These are phyloP conservation scores for Fusarium brachygibbosum DNA, from an alignment of 2,329 filamentous ascomycete species.

Conservation along the genomic window DNA sequence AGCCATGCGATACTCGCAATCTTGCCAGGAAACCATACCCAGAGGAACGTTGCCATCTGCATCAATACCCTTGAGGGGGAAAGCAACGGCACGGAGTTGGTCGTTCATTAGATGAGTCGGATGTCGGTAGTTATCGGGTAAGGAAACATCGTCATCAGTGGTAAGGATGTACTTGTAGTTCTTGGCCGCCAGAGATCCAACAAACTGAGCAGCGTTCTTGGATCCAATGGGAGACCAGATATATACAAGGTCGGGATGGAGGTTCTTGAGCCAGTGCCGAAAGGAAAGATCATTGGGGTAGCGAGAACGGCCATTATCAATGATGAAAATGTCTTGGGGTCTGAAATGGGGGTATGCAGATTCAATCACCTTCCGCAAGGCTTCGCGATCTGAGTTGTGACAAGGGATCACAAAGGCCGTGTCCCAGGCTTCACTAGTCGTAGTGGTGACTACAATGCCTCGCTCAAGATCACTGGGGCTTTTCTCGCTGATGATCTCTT, in stretches of 20 bases:
- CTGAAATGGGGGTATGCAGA: conserved; percentile 8
- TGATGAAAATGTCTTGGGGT: conserved; percentile 17
- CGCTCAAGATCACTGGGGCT: not conserved
- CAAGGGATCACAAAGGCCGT: conserved; percentile 8
- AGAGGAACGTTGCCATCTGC: not conserved
- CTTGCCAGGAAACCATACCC: conserved; percentile 14
- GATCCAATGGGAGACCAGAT: conserved; percentile 18
- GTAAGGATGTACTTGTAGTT: conserved; percentile 14
- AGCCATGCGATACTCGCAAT: conserved; percentile 10
- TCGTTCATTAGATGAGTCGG: not conserved
- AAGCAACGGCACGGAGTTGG: not conserved
- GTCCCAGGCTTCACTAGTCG: not conserved
- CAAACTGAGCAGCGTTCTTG: conserved; percentile 8
- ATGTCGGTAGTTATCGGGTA: conserved; percentile 8
- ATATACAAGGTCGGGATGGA: not conserved
- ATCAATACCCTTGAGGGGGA: not conserved
- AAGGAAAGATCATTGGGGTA: conserved; percentile 10
- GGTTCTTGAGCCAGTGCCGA: conserved; percentile 3
- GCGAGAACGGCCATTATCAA: conserved; percentile 2
- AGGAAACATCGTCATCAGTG: conserved; percentile 9
- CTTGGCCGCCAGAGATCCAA: conserved; percentile 4
- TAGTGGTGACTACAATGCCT: not conserved
- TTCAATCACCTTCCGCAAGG: not conserved
- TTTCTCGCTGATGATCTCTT: not conserved
- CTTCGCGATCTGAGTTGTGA: conserved; percentile 11